phyloP scores from a whole-genome alignment of 768 basidiomycete genomes.

The Russula sp. region DNA sequence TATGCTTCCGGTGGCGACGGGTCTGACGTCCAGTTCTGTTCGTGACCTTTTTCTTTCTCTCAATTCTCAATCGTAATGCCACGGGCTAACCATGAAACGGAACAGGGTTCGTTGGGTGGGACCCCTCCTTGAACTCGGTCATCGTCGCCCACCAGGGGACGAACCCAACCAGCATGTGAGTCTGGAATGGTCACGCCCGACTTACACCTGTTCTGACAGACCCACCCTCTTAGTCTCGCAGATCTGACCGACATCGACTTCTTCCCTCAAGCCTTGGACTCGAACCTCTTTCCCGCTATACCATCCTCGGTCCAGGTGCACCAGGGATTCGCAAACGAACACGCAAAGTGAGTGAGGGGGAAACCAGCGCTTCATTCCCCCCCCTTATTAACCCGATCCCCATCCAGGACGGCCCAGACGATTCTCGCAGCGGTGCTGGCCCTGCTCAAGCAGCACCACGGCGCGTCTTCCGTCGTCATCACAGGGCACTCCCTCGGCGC shows the following conservation, averaged over 20 bases:
- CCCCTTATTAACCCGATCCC: not conserved
- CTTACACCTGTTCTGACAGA: not conserved
- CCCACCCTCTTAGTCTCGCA: not conserved
- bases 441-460: conserved; percentile 33
- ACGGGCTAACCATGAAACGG: conserved; percentile 32
- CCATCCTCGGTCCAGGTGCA: conserved; percentile 41
- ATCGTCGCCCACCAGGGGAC: conserved; percentile 60
- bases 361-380: not conserved
- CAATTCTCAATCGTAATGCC: conserved; percentile 20
- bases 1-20: conserved; percentile 34
- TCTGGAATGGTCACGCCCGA: not conserved
- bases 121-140: conserved; percentile 41
- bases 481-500: conserved; percentile 23
- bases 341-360: conserved; percentile 28
- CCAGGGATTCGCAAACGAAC: conserved; percentile 46
- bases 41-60: not conserved
- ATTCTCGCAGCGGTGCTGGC: conserved; percentile 40
- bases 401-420: conserved; percentile 31
- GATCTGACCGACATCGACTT: conserved; percentile 42
- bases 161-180: conserved; percentile 47
- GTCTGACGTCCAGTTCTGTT: conserved; percentile 2
- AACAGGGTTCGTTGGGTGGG: conserved; percentile 48
- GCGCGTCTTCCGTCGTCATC: conserved; percentile 36
- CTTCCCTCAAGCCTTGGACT: conserved; percentile 32
- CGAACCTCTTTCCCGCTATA: conserved; percentile 49